phyloP scores from a whole-genome alignment of 78 protist genomes.

The Andalucia godoyi region DNA sequence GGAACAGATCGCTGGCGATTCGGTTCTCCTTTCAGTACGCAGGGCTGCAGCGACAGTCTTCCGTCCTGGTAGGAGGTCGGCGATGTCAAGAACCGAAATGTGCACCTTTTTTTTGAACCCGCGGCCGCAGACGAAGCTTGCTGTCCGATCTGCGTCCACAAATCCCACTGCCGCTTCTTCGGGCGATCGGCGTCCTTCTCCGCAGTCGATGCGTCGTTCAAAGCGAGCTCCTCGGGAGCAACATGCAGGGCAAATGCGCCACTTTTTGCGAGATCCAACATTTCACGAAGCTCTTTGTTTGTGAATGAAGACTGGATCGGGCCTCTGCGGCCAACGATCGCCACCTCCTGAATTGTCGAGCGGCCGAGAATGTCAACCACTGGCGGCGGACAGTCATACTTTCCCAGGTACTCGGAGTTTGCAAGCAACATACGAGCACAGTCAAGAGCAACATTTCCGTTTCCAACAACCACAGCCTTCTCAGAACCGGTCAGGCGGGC shows the following conservation, averaged over 20 bases:
- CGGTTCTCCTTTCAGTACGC: neutral
- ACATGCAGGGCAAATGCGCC: neutral
- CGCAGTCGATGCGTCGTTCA: neutral
- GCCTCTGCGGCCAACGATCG: slow-evolving; percentile 51
- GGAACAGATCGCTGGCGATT: neutral
- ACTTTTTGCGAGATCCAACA: neutral
- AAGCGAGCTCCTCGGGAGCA: neutral
- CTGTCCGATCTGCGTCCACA: neutral
- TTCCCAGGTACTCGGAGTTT: neutral
- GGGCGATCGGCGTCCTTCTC: neutral
- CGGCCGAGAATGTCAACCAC: neutral
- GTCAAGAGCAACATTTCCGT: slow-evolving; percentile 77
- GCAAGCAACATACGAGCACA: slow-evolving; percentile 35
- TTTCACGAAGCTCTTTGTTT: slow-evolving; percentile 43
- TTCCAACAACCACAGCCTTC: slow-evolving; percentile 1
- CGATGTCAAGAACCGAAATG: neutral
- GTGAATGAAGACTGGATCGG: slow-evolving; percentile 39
- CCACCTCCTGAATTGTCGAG: neutral
- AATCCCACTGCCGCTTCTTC: neutral
- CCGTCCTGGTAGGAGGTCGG: neutral
- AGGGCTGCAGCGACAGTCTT: neutral
- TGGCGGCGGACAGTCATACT: slow-evolving; percentile 9
- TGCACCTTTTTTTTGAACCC: neutral
- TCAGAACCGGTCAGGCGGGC: neutral
- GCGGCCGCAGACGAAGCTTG: neutral